Evolutionary conservation across 1,284 basidiomycete species (phyloP), one percentile per base, ranked within the genome.

Genomic region (Xerocomus nothofagi): DNA sequence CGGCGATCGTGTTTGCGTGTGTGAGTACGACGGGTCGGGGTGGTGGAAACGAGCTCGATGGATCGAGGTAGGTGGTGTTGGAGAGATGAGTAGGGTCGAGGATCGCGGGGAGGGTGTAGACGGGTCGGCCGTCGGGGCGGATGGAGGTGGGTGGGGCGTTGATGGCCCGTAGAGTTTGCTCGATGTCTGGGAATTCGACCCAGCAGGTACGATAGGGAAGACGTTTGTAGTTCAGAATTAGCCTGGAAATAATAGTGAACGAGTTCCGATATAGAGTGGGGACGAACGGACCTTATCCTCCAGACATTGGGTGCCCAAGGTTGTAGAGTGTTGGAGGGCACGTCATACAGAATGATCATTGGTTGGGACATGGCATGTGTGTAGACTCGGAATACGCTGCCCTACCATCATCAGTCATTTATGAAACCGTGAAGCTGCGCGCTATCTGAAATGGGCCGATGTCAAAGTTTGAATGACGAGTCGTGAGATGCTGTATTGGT

Each of bases 251-350:
- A 27, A 37, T 36, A 3, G 40, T 33, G 29, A 57, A 38, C 17
- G 29, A 15, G 17, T 37, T 39, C n/a, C 6, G 31, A 23, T 33
- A 50, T 27, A 15, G 4, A 30, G 40, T 48, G 3, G 6, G 33
- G 9, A 18, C 23, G 31, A 20, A 10, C 52, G 44, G 12, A 68
- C 68, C 51, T 63, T 59, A 76, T 74, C 32, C 83, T 73, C 85
- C 85, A 87, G 27, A 85, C 81, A 58, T 84, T 84, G 11, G 85
- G 85, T 43, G 81, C 80, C 85, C 85, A 88, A 20, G 85, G 79
- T 50, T 85, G 81, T 6, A 79, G 73, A 15, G 74, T 73, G 39
- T 73, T 73, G 10, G 82, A 80, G 37, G 77, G 80, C 36, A 82
- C 73, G 56, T 88, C 86, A 58, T 86, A 88, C 18, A 88, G 72